Conservation (phyloP, 2,329 filamentous ascomycete species). For the Aureobasidium sp. region DNA sequence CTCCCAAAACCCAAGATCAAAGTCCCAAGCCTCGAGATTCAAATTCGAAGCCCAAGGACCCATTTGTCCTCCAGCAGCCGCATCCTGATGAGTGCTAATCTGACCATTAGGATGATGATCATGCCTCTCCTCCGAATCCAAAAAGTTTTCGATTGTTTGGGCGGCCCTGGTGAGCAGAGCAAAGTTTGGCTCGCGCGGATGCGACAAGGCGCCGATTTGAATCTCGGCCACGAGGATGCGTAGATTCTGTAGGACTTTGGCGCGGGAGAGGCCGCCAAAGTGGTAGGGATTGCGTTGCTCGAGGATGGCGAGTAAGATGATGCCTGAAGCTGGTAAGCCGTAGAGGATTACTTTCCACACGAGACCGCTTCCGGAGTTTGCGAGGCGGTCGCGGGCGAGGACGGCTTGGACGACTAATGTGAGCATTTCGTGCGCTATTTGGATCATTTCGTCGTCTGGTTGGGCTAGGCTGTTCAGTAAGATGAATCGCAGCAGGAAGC, state of each 20-base stretch:
- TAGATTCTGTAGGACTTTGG: constrained; percentile 26
- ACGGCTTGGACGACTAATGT: constrained; percentile 26
- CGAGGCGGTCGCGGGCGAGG: constrained; percentile 25
- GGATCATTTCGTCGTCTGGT: constrained; percentile 23
- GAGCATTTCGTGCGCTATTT: constrained; percentile 26
- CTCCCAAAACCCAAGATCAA: constrained; percentile 29
- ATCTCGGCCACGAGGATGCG: constrained; percentile 29
- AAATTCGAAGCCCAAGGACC: constrained; percentile 17
- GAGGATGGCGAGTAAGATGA: constrained; percentile 27
- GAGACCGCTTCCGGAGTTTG: constrained; percentile 30
- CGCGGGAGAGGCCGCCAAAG: constrained; percentile 10
- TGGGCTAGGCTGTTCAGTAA: constrained; percentile 22
- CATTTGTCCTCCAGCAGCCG: neutral
- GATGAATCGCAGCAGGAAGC: constrained; percentile 27
- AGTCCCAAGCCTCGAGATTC: constrained; percentile 23
- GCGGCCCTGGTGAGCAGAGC: constrained; percentile 26
- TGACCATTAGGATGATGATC: constrained; percentile 13
- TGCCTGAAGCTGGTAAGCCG: constrained; percentile 31
- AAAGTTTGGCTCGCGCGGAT: constrained; percentile 26
- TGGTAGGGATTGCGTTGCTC: constrained; percentile 15
- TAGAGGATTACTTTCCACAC: constrained; percentile 31
- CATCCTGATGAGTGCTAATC: neutral
- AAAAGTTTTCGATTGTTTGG: constrained; percentile 26
- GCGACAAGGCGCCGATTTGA: constrained; percentile 26
- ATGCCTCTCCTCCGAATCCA: constrained; percentile 17